Evolutionary conservation across 257 asterid species (phyloP).

Genomic region (Gardenia jasminoides): DNA sequence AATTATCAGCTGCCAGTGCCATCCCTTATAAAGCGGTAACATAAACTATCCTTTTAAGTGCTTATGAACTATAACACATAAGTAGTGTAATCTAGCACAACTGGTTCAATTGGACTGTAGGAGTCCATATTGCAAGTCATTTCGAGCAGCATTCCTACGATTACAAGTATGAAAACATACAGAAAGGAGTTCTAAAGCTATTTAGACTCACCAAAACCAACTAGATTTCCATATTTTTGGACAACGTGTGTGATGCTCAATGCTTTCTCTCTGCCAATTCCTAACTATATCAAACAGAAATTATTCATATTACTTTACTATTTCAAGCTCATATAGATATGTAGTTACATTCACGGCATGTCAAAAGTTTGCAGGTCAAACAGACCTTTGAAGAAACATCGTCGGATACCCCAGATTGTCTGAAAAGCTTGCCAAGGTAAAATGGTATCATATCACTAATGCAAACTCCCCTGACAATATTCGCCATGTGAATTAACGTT

Average conservation of each 20-base stretch:
- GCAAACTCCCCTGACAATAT: slow-evolving; percentile 73
- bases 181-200: not conserved
- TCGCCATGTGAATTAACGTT: slow-evolving; percentile 6
- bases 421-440: slow-evolving; percentile 73
- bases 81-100: not conserved
- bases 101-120: not conserved
- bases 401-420: slow-evolving; percentile 61
- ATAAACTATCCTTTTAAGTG: not conserved
- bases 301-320: slow-evolving; percentile 12
- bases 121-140: not conserved
- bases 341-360: not conserved
- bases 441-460: slow-evolving; percentile 94
- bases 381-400: slow-evolving; percentile 77
- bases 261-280: slow-evolving; percentile 75
- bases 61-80: not conserved
- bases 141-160: not conserved
- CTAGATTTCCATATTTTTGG: slow-evolving; percentile 77
- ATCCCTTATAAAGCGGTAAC: not conserved
- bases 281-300: slow-evolving; percentile 47
- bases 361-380: slow-evolving; percentile 13
- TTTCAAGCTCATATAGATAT: not conserved
- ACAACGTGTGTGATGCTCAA: slow-evolving; percentile 45
- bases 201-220: slow-evolving; percentile 75
- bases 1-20: not conserved
- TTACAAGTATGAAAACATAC: not conserved